Percentiles rank a stretch among this genome's conserved stretches.
Evolutionary conservation across 768 basidiomycete species (phyloP).

Genomic region (Calocybe cyanea): DNA sequence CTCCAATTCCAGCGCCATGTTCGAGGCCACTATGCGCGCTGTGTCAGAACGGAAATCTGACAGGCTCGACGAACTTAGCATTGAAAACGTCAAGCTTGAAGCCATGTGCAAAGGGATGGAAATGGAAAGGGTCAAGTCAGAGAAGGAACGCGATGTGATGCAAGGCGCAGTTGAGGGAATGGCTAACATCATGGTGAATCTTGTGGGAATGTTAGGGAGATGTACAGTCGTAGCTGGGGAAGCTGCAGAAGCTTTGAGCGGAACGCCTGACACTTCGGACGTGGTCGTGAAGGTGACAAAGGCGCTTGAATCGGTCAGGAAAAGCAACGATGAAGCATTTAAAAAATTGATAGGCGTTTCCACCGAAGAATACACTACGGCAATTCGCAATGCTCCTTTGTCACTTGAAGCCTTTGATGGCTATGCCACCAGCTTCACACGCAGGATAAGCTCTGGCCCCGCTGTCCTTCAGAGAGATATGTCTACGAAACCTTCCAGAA

Average conservation of each 20-base stretch:
- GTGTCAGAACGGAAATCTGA: constrained; percentile 77
- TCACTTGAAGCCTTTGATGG: constrained; percentile 48
- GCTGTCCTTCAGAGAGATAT: constrained; percentile 27
- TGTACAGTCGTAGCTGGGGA: constrained; percentile 73
- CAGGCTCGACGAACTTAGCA: constrained; percentile 65
- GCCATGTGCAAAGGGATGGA: constrained; percentile 61
- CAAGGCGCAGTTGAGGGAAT: constrained; percentile 60
- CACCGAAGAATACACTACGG: constrained; percentile 51
- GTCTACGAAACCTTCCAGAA: constrained; percentile 26
- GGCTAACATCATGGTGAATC: constrained; percentile 59
- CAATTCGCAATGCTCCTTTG: constrained; percentile 27
- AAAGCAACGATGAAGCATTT: constrained; percentile 70
- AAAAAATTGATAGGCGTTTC: constrained; percentile 64
- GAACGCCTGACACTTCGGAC: constrained; percentile 25
- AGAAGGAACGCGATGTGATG: constrained; percentile 63
- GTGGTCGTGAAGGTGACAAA: constrained; percentile 44
- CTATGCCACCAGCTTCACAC: constrained; percentile 45
- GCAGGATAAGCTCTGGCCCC: constrained; percentile 49
- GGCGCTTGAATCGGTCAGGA: constrained; percentile 51
- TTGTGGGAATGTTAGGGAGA: constrained; percentile 79
- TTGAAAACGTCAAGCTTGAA: constrained; percentile 71
- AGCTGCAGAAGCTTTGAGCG: constrained; percentile 35
- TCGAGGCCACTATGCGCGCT: constrained; percentile 83
- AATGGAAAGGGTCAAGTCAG: constrained; percentile 65
- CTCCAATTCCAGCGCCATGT: constrained; percentile 73